Percentiles rank a stretch among this genome's conserved stretches.
phyloP scores from a whole-genome alignment of 108 stramenopile genomes.

The Craspedostauros australis region DNA sequence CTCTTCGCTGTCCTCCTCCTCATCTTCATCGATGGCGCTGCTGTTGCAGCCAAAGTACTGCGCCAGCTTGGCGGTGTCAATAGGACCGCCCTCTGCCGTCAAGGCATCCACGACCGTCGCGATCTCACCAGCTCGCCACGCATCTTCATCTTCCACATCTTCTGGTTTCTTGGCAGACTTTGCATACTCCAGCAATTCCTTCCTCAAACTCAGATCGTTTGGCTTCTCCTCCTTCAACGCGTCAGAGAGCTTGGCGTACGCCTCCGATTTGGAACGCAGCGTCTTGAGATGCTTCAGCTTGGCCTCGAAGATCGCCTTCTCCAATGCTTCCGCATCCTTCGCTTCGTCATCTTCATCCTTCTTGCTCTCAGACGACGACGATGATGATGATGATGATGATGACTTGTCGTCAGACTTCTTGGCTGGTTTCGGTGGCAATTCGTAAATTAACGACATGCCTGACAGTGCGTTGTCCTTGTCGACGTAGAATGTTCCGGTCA shows the following conservation, averaged over 20 bases:
- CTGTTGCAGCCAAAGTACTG: constrained; percentile 28
- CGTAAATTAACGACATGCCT: constrained; percentile 14
- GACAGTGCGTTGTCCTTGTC: constrained; percentile 24
- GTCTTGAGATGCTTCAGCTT: constrained; percentile 14
- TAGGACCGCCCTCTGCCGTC: constrained; percentile 21
- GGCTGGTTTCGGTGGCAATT: constrained; percentile 13
- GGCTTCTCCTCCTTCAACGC: constrained; percentile 18
- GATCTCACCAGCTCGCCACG: constrained; percentile 10
- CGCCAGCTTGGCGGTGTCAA: constrained; percentile 17
- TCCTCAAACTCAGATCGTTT: constrained; percentile 14
- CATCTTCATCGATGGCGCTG: constrained; percentile 18
- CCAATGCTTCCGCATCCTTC: constrained; percentile 14
- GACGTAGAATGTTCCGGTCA: constrained; percentile 17
- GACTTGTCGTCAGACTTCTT: constrained; percentile 10
- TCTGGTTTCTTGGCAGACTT: constrained; percentile 13
- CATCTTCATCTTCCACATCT: constrained; percentile 4
- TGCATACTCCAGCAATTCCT: constrained; percentile 24
- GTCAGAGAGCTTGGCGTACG: constrained; percentile 18
- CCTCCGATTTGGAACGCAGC: constrained; percentile 12
- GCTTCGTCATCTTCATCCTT: constrained; percentile 12
- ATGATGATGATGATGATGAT: neutral
- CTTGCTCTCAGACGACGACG: neutral
- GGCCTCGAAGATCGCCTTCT: constrained; percentile 20
- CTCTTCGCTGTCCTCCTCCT: constrained; percentile 21
- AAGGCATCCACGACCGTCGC: constrained; percentile 13